phyloP scores from a whole-genome alignment of 2,329 filamentous ascomycete genomes.

The Aspergillus sergii region DNA sequence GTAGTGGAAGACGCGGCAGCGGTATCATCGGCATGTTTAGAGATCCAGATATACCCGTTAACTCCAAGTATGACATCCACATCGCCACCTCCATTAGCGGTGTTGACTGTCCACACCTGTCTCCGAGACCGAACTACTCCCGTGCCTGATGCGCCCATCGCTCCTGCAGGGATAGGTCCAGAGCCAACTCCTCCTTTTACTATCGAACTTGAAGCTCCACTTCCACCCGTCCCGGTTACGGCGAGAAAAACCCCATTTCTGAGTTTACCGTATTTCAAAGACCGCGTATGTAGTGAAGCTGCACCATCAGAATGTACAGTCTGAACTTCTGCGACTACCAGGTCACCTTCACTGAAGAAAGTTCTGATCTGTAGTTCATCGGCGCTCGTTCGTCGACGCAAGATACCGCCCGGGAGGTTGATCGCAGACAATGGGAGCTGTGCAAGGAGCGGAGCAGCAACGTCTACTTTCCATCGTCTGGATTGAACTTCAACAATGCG shows the following conservation, averaged over 20 bases:
- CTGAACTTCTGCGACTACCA: conserved; percentile 94
- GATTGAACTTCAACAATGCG: conserved; percentile 94
- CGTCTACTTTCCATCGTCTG: conserved; percentile 91
- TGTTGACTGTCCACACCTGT: conserved; percentile 79
- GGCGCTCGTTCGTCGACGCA: conserved; percentile 87
- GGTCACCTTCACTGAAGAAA: conserved; percentile 95
- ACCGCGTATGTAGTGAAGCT: conserved; percentile 85
- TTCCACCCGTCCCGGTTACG: conserved; percentile 77
- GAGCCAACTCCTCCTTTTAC: conserved; percentile 35
- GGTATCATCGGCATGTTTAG: conserved; percentile 70
- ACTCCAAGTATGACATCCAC: conserved; percentile 90
- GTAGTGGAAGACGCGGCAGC: conserved; percentile 46
- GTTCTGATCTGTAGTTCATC: conserved; percentile 96
- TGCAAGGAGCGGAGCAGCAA: conserved; percentile 83
- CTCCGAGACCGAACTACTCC: conserved; percentile 78
- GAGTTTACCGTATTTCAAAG: conserved; percentile 91
- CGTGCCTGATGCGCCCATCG: conserved; percentile 66
- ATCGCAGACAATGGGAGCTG: conserved; percentile 84
- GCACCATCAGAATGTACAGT: conserved; percentile 81
- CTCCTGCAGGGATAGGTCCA: conserved; percentile 54
- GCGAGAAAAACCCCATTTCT: conserved; percentile 88
- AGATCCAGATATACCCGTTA: conserved; percentile 96
- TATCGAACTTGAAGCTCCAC: conserved; percentile 50
- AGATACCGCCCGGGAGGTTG: conserved; percentile 90
- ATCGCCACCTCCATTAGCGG: conserved; percentile 52